Evolutionary conservation across 768 basidiomycete genomes (phyloP).

Genomic region (Boletus edulis): DNA sequence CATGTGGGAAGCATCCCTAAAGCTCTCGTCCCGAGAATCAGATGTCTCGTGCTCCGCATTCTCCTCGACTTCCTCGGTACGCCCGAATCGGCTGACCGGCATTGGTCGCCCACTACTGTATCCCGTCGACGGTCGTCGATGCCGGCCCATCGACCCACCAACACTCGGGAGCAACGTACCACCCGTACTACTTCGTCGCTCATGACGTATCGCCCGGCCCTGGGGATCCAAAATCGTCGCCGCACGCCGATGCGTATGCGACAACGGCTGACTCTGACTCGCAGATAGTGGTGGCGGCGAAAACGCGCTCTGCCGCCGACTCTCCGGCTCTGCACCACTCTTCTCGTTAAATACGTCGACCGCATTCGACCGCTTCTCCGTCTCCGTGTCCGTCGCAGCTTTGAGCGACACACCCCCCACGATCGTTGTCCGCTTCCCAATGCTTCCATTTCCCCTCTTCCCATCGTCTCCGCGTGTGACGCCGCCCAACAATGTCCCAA

Average conservation of each 20-base stretch:
- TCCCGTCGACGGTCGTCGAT: slow-evolving; percentile 71
- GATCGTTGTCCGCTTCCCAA: slow-evolving; percentile 49
- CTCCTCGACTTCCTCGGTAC: slow-evolving; percentile 48
- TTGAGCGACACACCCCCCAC: slow-evolving; percentile 41
- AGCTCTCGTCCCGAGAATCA: slow-evolving; percentile 40
- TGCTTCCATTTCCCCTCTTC: slow-evolving; percentile 36
- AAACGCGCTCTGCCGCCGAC: slow-evolving; percentile 19
- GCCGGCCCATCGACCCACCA: slow-evolving; percentile 62
- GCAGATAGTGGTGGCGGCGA: slow-evolving; percentile 34
- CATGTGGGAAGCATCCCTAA: slow-evolving; percentile 43
- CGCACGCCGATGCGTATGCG: slow-evolving; percentile 64
- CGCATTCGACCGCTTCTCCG: slow-evolving; percentile 29
- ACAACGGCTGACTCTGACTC: slow-evolving; percentile 57
- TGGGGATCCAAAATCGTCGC: slow-evolving; percentile 76
- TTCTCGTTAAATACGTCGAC: slow-evolving; percentile 21
- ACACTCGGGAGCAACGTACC: slow-evolving; percentile 48
- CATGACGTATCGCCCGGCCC: slow-evolving; percentile 60
- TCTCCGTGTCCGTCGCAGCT: slow-evolving; percentile 36
- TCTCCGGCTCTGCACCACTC: slow-evolving; percentile 21
- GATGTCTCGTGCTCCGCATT: slow-evolving; percentile 41
- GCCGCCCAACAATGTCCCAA: slow-evolving; percentile 58
- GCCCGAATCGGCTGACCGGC: slow-evolving; percentile 47
- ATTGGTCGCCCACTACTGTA: slow-evolving; percentile 35
- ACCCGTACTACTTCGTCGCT: slow-evolving; percentile 75
- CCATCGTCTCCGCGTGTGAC: slow-evolving; percentile 47